A percentile compares a stretch with the other conserved stretches of the same genome.
phyloP scores from a whole-genome alignment of 2,329 filamentous ascomycete species.

The Whalleya microplaca region DNA sequence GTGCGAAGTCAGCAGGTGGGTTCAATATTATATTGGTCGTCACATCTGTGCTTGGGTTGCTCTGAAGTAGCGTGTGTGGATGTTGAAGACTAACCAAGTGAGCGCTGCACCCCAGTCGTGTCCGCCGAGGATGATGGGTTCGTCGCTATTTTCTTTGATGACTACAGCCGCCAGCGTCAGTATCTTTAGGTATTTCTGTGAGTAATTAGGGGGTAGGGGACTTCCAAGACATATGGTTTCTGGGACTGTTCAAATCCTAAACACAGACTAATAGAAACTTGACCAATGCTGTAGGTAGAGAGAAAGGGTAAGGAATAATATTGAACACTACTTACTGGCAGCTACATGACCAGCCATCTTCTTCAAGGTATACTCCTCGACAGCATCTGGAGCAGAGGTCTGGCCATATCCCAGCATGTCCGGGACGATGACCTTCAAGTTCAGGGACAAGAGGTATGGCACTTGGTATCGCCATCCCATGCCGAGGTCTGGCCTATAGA shows the following conservation, averaged over 20 bases:
- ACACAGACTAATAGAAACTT: background rate
- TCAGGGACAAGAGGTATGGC: constrained; percentile 71
- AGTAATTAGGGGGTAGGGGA: background rate
- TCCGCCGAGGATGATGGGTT: constrained; percentile 77
- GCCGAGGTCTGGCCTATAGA: constrained; percentile 82
- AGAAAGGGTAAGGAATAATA: background rate
- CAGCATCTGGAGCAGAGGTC: constrained; percentile 68
- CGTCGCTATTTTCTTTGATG: constrained; percentile 55
- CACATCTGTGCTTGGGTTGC: background rate
- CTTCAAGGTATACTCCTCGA: constrained; percentile 71
- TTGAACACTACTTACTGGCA: constrained; percentile 41
- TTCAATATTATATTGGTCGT: background rate
- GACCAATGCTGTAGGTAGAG: background rate
- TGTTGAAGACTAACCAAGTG: constrained; percentile 54
- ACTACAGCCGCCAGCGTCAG: constrained; percentile 40
- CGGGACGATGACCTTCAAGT: constrained; percentile 78
- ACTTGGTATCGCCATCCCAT: constrained; percentile 92
- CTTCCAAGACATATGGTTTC: background rate
- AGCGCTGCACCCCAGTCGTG: constrained; percentile 91
- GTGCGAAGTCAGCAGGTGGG: constrained; percentile 1
- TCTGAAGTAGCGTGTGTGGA: background rate
- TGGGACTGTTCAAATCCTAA: background rate
- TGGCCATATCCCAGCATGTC: constrained; percentile 87
- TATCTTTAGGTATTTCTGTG: background rate
- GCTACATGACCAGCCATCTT: constrained; percentile 75